A percentile compares a stretch with the other conserved stretches of the same genome.
These are phyloP conservation scores for Xylariaceae sp. DNA, from an alignment of 2,329 filamentous ascomycete genomes.

Conservation along the genomic window DNA sequence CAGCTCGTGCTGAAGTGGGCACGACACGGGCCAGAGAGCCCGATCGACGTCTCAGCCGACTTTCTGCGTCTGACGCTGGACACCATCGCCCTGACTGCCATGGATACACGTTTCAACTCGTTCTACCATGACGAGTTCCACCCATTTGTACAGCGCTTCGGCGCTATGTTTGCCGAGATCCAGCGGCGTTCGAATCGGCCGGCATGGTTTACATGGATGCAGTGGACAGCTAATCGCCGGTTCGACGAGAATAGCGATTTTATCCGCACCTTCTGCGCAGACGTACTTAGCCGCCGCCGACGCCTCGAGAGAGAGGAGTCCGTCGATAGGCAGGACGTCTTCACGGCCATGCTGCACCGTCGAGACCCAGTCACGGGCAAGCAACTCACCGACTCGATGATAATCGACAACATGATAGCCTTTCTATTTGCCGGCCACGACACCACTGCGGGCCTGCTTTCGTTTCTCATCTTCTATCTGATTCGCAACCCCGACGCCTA, in stretches of 20 bases:
- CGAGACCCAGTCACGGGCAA: constrained; percentile 55
- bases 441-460: constrained; percentile 56
- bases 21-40: constrained; percentile 47
- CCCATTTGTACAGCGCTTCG: constrained; percentile 56
- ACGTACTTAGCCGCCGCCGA: background rate
- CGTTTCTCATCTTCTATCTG: constrained; percentile 54
- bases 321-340: constrained; percentile 52
- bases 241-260: constrained; percentile 29
- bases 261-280: background rate
- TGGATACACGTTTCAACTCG: constrained; percentile 57
- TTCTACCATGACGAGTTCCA: constrained; percentile 58
- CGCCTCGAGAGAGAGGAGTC: constrained; percentile 36
- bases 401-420: constrained; percentile 57
- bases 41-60: constrained; percentile 53
- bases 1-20: constrained; percentile 46
- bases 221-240: constrained; percentile 18
- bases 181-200: constrained; percentile 38
- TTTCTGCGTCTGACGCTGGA: constrained; percentile 59
- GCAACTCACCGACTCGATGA: constrained; percentile 47
- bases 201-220: background rate
- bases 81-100: constrained; percentile 54
- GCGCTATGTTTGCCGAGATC: constrained; percentile 47
- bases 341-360: constrained; percentile 52
- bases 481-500: constrained; percentile 52
- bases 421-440: constrained; percentile 50